These are phyloP conservation scores for Picochlorum sp. DNA, from an alignment of 139 green algal species.

Conservation along the genomic window DNA sequence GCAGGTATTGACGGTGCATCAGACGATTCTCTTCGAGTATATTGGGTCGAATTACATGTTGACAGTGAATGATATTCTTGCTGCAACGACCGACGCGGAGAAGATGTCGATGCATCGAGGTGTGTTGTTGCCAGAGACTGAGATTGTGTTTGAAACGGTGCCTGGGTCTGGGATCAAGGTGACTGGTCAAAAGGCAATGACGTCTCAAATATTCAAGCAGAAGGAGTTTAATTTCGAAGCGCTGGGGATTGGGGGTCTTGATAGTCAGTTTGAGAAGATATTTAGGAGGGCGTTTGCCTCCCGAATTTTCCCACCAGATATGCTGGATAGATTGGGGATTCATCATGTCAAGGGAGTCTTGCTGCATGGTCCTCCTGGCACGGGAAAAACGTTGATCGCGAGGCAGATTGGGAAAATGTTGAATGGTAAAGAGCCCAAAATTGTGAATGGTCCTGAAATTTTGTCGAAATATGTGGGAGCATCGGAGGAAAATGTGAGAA, in stretches of 20 bases:
- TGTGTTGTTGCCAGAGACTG: constrained; percentile 43
- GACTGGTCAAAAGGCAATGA: constrained; percentile 49
- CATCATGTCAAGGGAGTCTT: constrained; percentile 92
- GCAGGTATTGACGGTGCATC: constrained; percentile 66
- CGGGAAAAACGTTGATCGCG: constrained; percentile 98
- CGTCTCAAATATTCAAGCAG: constrained; percentile 85
- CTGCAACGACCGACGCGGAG: constrained; percentile 9
- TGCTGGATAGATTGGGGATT: constrained; percentile 89
- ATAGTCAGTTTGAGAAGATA: constrained; percentile 95
- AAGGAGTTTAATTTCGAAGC: constrained; percentile 94
- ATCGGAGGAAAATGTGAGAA: constrained; percentile 94
- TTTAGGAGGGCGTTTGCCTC: constrained; percentile 94
- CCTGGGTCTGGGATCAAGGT: constrained; percentile 57
- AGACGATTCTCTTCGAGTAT: constrained; percentile 85
- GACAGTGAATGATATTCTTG: constrained; percentile 42
- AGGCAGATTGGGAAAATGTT: constrained; percentile 99
- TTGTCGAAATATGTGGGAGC: constrained; percentile 94
- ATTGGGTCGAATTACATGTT: constrained; percentile 74
- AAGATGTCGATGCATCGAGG: constrained; percentile 27
- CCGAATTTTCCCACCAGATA: constrained; percentile 80
- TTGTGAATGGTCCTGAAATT: constrained; percentile 69
- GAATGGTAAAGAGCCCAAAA: constrained; percentile 96
- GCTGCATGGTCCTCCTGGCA: constrained; percentile 58
- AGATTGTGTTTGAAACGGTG: constrained; percentile 56
- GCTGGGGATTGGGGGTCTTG: constrained; percentile 94